Base-by-base conservation (phyloP, 177 flowering plant genomes). In the Vitis hybrid region DNA sequence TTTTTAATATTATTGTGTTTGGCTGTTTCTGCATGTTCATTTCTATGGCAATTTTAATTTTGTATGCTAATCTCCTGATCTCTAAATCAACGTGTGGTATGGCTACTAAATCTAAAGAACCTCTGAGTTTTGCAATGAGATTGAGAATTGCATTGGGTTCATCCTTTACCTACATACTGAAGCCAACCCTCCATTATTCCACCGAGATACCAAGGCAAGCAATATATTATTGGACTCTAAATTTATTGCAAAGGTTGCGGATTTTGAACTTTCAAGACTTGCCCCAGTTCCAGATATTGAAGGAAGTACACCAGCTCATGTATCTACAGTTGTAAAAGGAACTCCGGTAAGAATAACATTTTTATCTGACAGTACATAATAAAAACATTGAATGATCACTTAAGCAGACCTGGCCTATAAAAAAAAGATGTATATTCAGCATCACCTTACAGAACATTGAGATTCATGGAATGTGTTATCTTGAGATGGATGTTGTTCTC, bases 161-260 rank as follows among this genome's bases (percentile, higher is more conserved):
- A 62, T 86, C 71, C 81, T 84, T 56, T 86, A 86, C 74, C 81
- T 86, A 27, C 88, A 86, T 62, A 80, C 85, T 11, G 90, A 86
- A 72, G 90, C 88, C 19, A 65, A 84, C 70, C 90, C 90, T 64
- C 90, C 90, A 14, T 79, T 86, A 71, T 80, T 84, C 74, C 90
- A 86, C 56, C 81, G 90, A 61, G 90, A 86, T 74, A 78, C 83
- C 72, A 86, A 86, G 74, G 81, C 90, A 65, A 84, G 75, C 81
- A 86, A 86, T 77, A 86, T 86, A 80, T 56, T 86, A 63, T 63
- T 86, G 74, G 88, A 86, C 68, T 76, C 83, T 2, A 84, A 76
- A 52, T 77, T 75, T 72, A 74, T 48, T 55, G 84, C 88, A 12
- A 86, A 86, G 60, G 90, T 86, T 67, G 79, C 88, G 65, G 88